phyloP scores from a whole-genome alignment of 2,329 filamentous ascomycete genomes.

The Colletotrichum sp. region DNA sequence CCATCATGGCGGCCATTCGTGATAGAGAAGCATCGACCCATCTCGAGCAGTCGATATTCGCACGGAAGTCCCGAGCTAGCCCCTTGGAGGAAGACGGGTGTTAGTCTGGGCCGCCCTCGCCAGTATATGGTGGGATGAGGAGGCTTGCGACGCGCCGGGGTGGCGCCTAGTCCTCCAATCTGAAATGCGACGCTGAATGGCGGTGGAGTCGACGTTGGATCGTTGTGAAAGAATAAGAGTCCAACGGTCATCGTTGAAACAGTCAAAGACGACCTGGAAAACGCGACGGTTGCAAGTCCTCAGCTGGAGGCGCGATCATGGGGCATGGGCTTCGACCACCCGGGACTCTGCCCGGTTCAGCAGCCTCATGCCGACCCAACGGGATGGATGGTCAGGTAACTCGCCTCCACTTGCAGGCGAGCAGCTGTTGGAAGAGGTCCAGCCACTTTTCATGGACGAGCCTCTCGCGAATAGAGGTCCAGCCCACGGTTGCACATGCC shows the following conservation, averaged over 20 bases:
- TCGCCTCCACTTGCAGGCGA: not conserved
- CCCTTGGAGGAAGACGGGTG: not conserved
- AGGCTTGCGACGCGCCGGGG: not conserved
- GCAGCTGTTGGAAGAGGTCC: not conserved
- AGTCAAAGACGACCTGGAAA: not conserved
- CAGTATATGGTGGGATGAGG: not conserved
- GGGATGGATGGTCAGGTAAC: not conserved
- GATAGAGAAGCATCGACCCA: not conserved
- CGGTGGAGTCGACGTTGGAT: not conserved
- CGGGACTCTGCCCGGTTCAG: not conserved
- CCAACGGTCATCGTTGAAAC: not conserved
- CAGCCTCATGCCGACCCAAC: not conserved
- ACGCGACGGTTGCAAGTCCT: not conserved
- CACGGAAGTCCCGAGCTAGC: not conserved
- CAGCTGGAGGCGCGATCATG: not conserved
- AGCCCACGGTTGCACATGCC: not conserved
- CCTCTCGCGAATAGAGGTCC: not conserved
- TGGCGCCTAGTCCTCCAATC: not conserved
- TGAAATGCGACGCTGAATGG: not conserved
- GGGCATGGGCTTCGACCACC: not conserved
- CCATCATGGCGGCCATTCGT: not conserved
- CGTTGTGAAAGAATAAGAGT: not conserved
- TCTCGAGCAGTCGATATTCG: not conserved
- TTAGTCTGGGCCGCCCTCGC: not conserved
- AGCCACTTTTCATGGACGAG: not conserved